Conservation (phyloP, 495 filamentous ascomycete species). For the Acidomyces sp. region DNA sequence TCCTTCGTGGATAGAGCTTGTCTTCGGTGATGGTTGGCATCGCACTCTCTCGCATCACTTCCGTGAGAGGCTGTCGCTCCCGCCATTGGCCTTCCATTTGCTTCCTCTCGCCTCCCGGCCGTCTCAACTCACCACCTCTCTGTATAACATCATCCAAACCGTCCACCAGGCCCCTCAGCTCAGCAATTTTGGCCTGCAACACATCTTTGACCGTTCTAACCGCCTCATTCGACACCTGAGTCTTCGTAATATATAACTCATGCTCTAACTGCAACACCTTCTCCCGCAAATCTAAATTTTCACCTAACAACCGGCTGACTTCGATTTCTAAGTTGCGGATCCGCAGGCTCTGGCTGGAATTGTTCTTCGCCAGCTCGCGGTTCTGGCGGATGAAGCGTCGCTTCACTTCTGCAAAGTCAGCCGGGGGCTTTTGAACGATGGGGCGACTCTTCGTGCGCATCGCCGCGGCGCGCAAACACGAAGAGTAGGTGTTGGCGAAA, state of each 20-base stretch:
- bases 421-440: slow-evolving; percentile 12
- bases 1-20: slow-evolving; percentile 59
- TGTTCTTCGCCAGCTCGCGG: slow-evolving; percentile 75
- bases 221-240: slow-evolving; percentile 13
- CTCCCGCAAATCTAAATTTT: slow-evolving; percentile 75
- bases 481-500: no score
- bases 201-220: slow-evolving; percentile 26
- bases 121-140: neutral
- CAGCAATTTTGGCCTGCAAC: slow-evolving; percentile 44
- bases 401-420: slow-evolving; percentile 47
- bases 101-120: neutral
- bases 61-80: slow-evolving; percentile 14
- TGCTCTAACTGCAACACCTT: slow-evolving; percentile 62
- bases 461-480: no score
- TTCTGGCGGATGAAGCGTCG: slow-evolving; percentile 84
- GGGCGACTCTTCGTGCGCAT: slow-evolving; percentile 18
- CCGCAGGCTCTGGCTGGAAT: slow-evolving; percentile 79
- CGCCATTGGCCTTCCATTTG: slow-evolving; percentile 14
- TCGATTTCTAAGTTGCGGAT: slow-evolving; percentile 82
- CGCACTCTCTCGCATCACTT: slow-evolving; percentile 18
- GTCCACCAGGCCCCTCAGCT: slow-evolving; percentile 42
- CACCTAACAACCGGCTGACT: slow-evolving; percentile 63
- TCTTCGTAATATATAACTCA: slow-evolving; percentile 35
- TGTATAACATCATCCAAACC: slow-evolving; percentile 11
- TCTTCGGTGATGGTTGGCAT: slow-evolving; percentile 76